Base-by-base conservation (phyloP, 2,329 filamentous ascomycete species). In the Dactylellina cionopaga region DNA sequence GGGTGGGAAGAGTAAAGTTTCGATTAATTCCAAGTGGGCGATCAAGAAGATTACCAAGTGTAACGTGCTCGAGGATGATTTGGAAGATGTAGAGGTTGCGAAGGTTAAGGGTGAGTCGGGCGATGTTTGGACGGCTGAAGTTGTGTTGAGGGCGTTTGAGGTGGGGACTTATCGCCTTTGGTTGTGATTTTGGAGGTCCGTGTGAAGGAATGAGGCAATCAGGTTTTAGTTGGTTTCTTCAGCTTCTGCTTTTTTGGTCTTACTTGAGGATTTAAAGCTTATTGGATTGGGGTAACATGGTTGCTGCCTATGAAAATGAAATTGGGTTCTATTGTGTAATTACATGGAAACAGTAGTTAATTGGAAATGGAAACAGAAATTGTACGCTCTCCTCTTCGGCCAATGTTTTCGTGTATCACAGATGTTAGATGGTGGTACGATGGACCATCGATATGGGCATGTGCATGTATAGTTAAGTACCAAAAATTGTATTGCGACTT, bases 11-110 rank as follows among this genome's bases (percentile, higher is more conserved):
- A 88, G 88, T 74, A 87, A 88, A 74, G 93, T 90, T 1, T 87
- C 83, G 0, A 87, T 97, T 77, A 81, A 84, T 94, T 65, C 62
- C 15, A 46, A 68, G 31, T 59, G 74, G 80, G 83, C 88, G 24
- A 87, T 97, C 25, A 89, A 89, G 83, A 88, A 87, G 76, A 92
- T 90, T 29, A 89, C 85, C 81, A 96, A 92, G 85, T 89, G 88
- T 41, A 98, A 96, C 81, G 80, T 96, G 74, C 82, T 99, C 29
- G 95, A 99, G 80, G 95, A 99, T 80, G 90, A 96, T 77, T 81
- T 88, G 62, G 89, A 92, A 75, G 87, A 88, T 78, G 6, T 65
- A n/a, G 71, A 77, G 5, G 78, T 81, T 62, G 55, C 69, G n/a
- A 78, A 78, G 3, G 79, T 78, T 24, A 77, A 75, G 39, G 77